Evolutionary conservation across 331 rosid genomes (phyloP), one percentile per base, ranked within the genome.

Genomic region (Quercus lobata): DNA sequence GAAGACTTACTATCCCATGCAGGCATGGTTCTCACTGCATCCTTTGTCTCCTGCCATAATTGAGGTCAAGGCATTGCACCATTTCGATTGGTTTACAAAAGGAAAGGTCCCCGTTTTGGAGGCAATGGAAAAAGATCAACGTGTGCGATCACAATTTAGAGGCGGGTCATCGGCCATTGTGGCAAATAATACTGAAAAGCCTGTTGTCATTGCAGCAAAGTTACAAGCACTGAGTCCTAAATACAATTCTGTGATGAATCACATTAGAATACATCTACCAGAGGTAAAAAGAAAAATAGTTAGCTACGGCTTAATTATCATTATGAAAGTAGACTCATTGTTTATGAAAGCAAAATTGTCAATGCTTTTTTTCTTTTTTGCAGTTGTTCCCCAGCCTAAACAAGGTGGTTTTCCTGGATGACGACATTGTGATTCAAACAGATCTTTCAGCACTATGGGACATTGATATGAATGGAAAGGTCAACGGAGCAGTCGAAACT

Each of bases 371-470:
- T 30, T 27, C 35, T 66, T 71, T 66, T 25, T 49, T 27, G 84
- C 91, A 96, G 99, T 81, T 96, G 87, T 96, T 93, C 85, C 99
- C 99, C 75, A 93, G 99, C 84, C 97, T 96, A 18, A 80, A 88
- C 73, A 96, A 92, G 91, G 90, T 96, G 75, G 98, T 96, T 79
- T 96, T 96, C 89, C 91, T 96, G 80, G 99, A 96, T 21, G 99
- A 93, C 19, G 99, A 96, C 72, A 83, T 96, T 18, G 99, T 96
- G 79, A 78, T 96, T 87, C 99, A 96, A 85, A 93, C 99, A 25
- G 99, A 96, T 85, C 99, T 96, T 83, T 86, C 99, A 16, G 95
- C 99, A 46, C 84, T 96, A n/a, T 96, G 99, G 99, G 97, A 96
- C 86, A 92, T 96, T 55, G 92, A 90, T 22, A 87, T 96, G 96